A percentile compares a stretch with the other conserved stretches of the same genome.
Evolutionary conservation across 2,329 filamentous ascomycete genomes (phyloP).

Genomic region (Fusarium acutatum): DNA sequence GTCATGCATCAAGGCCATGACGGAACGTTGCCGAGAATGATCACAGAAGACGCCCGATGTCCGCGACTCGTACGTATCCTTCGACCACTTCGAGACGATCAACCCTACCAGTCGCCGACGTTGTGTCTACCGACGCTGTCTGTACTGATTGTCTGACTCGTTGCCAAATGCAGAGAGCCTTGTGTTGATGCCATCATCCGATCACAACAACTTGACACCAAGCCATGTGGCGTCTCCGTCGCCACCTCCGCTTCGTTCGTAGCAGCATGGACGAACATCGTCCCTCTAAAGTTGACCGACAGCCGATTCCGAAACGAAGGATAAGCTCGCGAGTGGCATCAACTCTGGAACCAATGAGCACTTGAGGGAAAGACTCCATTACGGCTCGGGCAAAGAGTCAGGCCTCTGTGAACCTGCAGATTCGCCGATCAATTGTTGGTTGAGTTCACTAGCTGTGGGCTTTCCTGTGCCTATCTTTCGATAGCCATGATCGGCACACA

Average conservation of each 20-base stretch:
- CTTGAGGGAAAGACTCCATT: too few relatives aligned
- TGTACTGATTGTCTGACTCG: fast-evolving
- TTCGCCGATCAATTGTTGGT: fast-evolving
- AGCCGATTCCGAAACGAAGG: too few relatives aligned
- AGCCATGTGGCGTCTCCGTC: too few relatives aligned
- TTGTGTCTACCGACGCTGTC: background rate
- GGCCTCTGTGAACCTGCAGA: background rate
- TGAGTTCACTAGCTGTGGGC: background rate
- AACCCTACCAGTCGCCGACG: too few relatives aligned
- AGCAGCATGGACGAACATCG: background rate
- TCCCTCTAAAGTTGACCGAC: fast-evolving
- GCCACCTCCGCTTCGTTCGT: background rate
- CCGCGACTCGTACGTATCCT: background rate
- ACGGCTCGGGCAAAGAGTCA: fast-evolving
- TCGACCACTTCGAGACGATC: background rate
- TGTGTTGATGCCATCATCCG: too few relatives aligned
- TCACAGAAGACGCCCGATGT: too few relatives aligned
- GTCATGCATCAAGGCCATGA: background rate
- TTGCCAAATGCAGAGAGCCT: fast-evolving
- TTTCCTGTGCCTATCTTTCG: background rate
- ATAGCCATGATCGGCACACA: fast-evolving
- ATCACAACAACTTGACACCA: background rate
- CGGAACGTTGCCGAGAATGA: background rate
- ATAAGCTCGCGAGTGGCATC: fast-evolving
- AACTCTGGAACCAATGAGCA: too few relatives aligned